Evolutionary conservation across 331 rosid species (phyloP), one percentile per base, ranked within the genome.

Genomic region (Malus hybrid): DNA sequence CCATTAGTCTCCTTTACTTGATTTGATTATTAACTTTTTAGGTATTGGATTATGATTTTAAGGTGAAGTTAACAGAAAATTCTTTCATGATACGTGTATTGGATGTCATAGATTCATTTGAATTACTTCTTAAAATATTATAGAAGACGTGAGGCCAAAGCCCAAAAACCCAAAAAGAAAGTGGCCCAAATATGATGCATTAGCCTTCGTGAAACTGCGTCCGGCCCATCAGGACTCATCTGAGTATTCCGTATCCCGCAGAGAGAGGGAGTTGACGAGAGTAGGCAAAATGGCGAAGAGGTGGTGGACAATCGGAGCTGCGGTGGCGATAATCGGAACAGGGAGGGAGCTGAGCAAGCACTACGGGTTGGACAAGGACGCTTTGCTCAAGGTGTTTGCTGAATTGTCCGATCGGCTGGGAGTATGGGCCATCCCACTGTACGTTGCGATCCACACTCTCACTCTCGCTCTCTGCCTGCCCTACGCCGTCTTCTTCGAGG

Each of bases 361-460:
- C 1, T 70, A 76, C 10, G 91, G 83, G 1, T 86, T 79, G 85
- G 92, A 92, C 14, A 90, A 79, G 67, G 99, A 90, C 11, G 77
- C 78, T 3, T 85, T 83, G 22, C 11, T 87, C 52, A 75, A 42
- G 36, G 29, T 83, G 16, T 42, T 89, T 13, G 65, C 65, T 2
- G 82, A 87, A 11, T 88, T 86, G 92, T 84, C 92, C 1, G 89
- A 90, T 44, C 80, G 73, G 1, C 71, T 94, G 63, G 99, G 97
- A 50, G 11, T 95, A 5, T 95, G 99, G 99, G 97, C 96, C 10
- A 89, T 95, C 65, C 99, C 99, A 10, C 70, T 83, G 1, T 95
- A 83, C 81, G 87, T 95, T 1, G 83, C 85, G 3, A 4, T 89
- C 65, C 99, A 95, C 73, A 89, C 99, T 3, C 39, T 92, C 34